Base-by-base conservation (phyloP, 192 early-diverging fungal genomes). In the Chytriomyces sp. region DNA sequence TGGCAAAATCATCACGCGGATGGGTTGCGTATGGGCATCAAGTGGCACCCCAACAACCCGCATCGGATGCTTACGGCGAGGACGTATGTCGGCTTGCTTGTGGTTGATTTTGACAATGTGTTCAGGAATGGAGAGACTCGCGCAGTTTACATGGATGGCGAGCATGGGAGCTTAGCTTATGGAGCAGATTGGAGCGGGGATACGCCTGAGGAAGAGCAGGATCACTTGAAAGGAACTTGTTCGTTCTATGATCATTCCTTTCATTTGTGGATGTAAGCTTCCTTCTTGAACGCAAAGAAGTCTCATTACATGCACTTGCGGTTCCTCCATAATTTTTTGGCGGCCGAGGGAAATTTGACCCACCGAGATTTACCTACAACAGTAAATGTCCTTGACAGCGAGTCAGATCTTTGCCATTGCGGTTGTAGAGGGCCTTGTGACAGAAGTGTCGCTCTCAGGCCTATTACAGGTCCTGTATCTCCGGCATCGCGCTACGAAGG, bases 1-100 rank as follows among this genome's bases (percentile, higher is more conserved):
- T 94, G 52, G 68, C 79, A 0, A 89, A n/a, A 91, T 25, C 74
- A 85, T 44, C 85, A 84, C 33, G 87, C 90, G 19, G 93, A 89
- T 32, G 94, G 96, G 96, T 8, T 64, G 74, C 22, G 92, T 96
- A 6, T 99, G 96, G 96, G 95, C 28, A 75, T 99, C 39, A 93
- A 93, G 81, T 99, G 95, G 94, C 94, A 98, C 70, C 96, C 96
- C 1, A 83, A 78, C 4, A 77, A 84, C 6, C 73, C 84, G 1
- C 74, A 82, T 34, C 57, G 67, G 19, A 74, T 99, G 34, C 70
- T 96, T 12, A 89, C 93, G 8, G 95, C 91, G 5, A 90, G 88
- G 28, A 99, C 98, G 96, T 91, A 98, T 77, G 88, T 87, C 60
- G 96, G 96, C 22, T 92, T 93, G 59, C 92, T 93, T 78, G 84